A percentile compares a stretch with the other conserved stretches of the same genome.
phyloP scores from a whole-genome alignment of 176 grass and related monocot species.

The Echinochloa phyllopogon region DNA sequence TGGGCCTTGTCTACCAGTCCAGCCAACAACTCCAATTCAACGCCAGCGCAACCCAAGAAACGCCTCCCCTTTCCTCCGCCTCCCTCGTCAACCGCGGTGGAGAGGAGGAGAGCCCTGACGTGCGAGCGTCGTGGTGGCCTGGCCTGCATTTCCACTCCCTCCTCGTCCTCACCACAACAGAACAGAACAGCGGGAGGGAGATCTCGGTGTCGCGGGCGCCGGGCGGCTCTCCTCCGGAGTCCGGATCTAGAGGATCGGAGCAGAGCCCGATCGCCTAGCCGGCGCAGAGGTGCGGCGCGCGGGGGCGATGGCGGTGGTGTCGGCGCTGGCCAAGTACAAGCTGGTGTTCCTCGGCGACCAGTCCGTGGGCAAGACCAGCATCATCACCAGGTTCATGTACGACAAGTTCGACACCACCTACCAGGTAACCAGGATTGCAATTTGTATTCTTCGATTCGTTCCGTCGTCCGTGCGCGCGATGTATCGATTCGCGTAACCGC shows the following conservation, averaged over 20 bases:
- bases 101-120: conserved; percentile 6
- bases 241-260: conserved; percentile 6
- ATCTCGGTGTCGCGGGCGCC: neutral
- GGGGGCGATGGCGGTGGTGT: conserved; percentile 44
- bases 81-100: neutral
- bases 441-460: too few relatives aligned
- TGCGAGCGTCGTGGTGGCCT: conserved; percentile 32
- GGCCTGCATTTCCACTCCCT: neutral
- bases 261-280: neutral
- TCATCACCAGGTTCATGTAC: conserved; percentile 96
- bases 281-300: neutral
- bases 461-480: neutral
- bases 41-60: neutral
- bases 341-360: conserved; percentile 91
- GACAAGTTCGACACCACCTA: conserved; percentile 95
- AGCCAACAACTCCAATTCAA: too few relatives aligned
- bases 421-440: conserved; percentile 35
- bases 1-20: neutral
- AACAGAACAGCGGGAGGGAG: neutral
- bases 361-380: conserved; percentile 92
- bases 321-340: conserved; percentile 94
- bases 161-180: neutral
- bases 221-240: neutral
- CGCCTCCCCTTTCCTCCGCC: neutral
- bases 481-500: neutral